phyloP scores from a whole-genome alignment of 805 yeast species.

The Clavispora santaluciae region DNA sequence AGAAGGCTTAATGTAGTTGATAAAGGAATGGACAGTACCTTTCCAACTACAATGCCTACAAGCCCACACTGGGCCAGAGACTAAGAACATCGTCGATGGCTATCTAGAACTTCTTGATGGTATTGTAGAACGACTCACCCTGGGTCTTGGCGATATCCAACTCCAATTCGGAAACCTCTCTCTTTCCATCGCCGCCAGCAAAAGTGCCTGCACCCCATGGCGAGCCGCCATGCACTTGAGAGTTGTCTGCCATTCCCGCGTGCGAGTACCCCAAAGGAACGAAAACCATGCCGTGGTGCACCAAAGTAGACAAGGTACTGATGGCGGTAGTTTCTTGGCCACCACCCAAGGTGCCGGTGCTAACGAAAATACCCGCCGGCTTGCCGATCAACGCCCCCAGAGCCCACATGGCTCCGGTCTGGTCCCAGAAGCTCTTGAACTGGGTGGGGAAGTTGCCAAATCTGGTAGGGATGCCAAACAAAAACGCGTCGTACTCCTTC shows the following conservation, averaged over 20 bases:
- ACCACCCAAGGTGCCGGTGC: conserved; percentile 71
- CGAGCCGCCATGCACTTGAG: conserved; percentile 74
- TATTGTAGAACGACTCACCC: conserved; percentile 59
- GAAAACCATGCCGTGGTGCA: conserved; percentile 73
- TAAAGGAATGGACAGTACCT: no score
- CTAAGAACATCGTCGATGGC: neutral
- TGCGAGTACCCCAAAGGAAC: conserved; percentile 76
- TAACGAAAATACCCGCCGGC: conserved; percentile 65
- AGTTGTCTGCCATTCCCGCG: conserved; percentile 49
- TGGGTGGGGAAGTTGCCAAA: conserved; percentile 75
- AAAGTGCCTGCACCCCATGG: conserved; percentile 86
- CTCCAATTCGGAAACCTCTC: conserved; percentile 63
- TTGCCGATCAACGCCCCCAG: conserved; percentile 65
- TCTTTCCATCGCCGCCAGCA: conserved; percentile 73
- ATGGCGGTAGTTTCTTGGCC: conserved; percentile 74
- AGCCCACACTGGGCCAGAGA: no score
- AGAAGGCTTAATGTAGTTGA: no score
- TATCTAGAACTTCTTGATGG: conserved; percentile 16
- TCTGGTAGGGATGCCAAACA: conserved; percentile 80
- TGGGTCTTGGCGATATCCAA: conserved; percentile 59
- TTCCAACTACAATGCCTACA: no score
- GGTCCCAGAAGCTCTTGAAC: conserved; percentile 70
- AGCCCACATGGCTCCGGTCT: conserved; percentile 76
- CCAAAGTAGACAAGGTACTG: conserved; percentile 52
- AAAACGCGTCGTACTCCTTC: conserved; percentile 61